Conservation (phyloP, 176 grass and related monocot genomes). For the Puccinellia tenuiflora region DNA sequence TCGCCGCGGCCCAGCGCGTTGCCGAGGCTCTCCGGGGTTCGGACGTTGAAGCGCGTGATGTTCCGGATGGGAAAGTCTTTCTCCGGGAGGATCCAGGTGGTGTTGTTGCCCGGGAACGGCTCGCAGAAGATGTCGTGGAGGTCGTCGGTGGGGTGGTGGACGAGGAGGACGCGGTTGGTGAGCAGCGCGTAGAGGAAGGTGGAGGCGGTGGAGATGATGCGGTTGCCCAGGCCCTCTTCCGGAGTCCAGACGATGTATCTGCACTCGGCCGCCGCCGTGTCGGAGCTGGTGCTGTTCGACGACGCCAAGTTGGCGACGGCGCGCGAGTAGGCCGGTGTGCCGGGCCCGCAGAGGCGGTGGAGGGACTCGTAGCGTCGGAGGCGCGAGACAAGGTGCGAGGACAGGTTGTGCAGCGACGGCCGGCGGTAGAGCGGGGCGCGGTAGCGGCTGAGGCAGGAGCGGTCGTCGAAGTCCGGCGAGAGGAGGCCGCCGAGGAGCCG, state of each 20-base stretch:
- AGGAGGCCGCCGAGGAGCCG: constrained; percentile 65
- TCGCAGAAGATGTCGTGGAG: constrained; percentile 45
- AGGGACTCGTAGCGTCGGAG: constrained; percentile 55
- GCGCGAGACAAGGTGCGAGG: constrained; percentile 36
- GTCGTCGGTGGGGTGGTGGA: constrained; percentile 9
- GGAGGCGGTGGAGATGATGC: constrained; percentile 38
- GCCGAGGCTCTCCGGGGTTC: constrained; percentile 31
- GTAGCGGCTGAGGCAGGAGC: constrained; percentile 67
- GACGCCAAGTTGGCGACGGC: constrained; percentile 8
- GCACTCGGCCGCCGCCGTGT: constrained; percentile 5
- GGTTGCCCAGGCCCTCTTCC: constrained; percentile 46
- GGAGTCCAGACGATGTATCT: constrained; percentile 55
- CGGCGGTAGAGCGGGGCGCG: constrained; percentile 35
- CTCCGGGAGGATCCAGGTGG: constrained; percentile 42
- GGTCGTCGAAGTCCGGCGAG: constrained; percentile 44
- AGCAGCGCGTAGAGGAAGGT: constrained; percentile 68
- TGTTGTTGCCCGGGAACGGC: constrained; percentile 40
- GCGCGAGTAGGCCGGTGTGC: constrained; percentile 33
- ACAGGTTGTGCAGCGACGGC: constrained; percentile 24
- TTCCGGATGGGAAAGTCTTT: constrained; percentile 23
- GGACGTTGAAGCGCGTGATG: constrained; percentile 1
- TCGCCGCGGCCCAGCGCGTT: constrained; percentile 12
- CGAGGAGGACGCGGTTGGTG: constrained; percentile 40
- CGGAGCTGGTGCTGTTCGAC: not conserved
- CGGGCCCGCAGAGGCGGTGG: constrained; percentile 46